Conservation (phyloP, 306 rosid genomes). For the Pterocarpus macrocarpus region DNA sequence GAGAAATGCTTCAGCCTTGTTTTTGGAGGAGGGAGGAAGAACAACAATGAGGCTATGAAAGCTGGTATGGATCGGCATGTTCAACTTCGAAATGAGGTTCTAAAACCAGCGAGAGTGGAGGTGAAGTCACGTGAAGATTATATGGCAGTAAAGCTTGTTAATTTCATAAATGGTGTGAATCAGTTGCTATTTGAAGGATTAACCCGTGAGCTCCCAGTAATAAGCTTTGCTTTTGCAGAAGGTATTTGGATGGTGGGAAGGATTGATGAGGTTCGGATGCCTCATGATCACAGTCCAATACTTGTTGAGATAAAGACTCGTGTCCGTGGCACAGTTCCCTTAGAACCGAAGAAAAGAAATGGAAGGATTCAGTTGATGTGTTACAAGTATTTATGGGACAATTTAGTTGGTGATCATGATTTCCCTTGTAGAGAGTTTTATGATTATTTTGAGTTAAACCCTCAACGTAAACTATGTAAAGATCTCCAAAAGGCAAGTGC, state of each 20-base stretch:
- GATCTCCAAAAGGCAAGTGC: slow-evolving; percentile 52
- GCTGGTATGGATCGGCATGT: slow-evolving; percentile 71
- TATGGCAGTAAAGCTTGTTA: slow-evolving; percentile 78
- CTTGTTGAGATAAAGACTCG: slow-evolving; percentile 85
- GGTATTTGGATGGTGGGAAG: slow-evolving; percentile 84
- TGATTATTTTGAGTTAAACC: slow-evolving; percentile 63
- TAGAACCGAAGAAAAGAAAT: slow-evolving; percentile 76
- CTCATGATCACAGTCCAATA: slow-evolving; percentile 48
- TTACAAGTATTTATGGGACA: slow-evolving; percentile 85
- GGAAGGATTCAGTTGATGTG: slow-evolving; percentile 89
- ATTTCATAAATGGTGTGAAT: slow-evolving; percentile 69
- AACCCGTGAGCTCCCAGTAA: slow-evolving; percentile 81
- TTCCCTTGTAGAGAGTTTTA: slow-evolving; percentile 62
- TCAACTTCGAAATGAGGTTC: slow-evolving; percentile 77
- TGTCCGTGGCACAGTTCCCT: slow-evolving; percentile 61
- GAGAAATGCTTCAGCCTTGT: slow-evolving; percentile 22
- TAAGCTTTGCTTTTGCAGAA: slow-evolving; percentile 61
- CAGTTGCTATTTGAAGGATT: slow-evolving; percentile 75
- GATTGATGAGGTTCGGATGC: slow-evolving; percentile 77
- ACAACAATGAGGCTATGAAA: slow-evolving; percentile 61
- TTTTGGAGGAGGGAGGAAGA: slow-evolving; percentile 50
- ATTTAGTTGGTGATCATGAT: slow-evolving; percentile 45
- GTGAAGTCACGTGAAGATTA: slow-evolving; percentile 62
- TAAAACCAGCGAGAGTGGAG: slow-evolving; percentile 51
- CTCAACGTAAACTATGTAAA: slow-evolving; percentile 50